Base-by-base conservation (phyloP, 1,284 basidiomycete genomes). In the Microbotryum lychnidis-dioicae region DNA sequence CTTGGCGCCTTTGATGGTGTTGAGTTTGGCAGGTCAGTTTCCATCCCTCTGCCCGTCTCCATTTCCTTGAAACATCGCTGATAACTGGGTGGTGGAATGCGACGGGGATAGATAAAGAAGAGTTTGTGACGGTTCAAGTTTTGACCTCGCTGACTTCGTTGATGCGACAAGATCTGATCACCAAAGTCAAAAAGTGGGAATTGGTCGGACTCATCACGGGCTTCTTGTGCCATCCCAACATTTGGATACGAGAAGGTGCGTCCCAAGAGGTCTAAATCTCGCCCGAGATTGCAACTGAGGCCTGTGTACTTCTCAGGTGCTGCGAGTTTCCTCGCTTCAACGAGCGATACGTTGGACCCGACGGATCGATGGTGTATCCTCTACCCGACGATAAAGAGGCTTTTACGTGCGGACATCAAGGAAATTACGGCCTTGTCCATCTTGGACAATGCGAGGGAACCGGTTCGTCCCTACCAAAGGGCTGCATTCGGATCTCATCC, bases 291-390 rank as follows among this genome's bases (percentile, higher is more conserved):
- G 46, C 47, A 49, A 14, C 48, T 58, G 33, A 45, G 18, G 46
- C 31, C 10, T 27, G 6, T 23, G 4, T 54, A 44, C n/a, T 47
- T 62, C 0, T 14, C 66, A 92, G 91, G 87, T 25, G 84, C 91
- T 5, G 85, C 85, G 7, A 86, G 88, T 0, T 89, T 97, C 72
- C 86, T 98, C 52, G 85, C 90, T 1, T 85, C 89, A 1, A 85
- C 89, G 8, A 86, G 88, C 2, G 84, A 85, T 52, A 84, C 86
- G 63, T 80, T 94, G 9, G 86, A 87, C 0, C 75, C 80, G 2
- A 89, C 89, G 50, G 96, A 98, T 72, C 84, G 90, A 12, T 98
- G 96, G 96, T 94, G 92, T 71, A 90, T 97, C 50, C 75, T 97
- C 3, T 98, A 98, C 71, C 93, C 94, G 0, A 87, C 87, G 0